A percentile compares a stretch with the other conserved stretches of the same genome.
Evolutionary conservation across 2,329 filamentous ascomycete genomes (phyloP).

Genomic region (Ceratocystis cacaofunesta): DNA sequence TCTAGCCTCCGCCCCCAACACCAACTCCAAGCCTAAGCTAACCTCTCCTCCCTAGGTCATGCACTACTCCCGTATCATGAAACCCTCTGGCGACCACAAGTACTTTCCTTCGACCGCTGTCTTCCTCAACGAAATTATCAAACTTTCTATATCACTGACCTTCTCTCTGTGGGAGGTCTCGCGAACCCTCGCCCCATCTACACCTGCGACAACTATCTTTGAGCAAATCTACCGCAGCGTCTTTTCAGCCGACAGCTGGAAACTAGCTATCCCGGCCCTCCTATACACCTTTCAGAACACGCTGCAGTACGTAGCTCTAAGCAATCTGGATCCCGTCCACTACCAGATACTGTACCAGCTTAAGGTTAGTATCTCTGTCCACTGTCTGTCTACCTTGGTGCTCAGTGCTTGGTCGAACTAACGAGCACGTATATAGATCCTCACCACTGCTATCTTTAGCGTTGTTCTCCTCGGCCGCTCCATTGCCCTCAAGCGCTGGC

Average conservation of each 20-base stretch:
- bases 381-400: not conserved
- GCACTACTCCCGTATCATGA: constrained; percentile 92
- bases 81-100: constrained; percentile 63
- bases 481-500: constrained; percentile 61
- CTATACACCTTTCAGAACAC: constrained; percentile 87
- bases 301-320: constrained; percentile 82
- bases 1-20: not conserved
- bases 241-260: constrained; percentile 87
- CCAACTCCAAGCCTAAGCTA: not conserved
- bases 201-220: constrained; percentile 66
- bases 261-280: constrained; percentile 73
- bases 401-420: not conserved
- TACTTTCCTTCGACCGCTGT: constrained; percentile 92
- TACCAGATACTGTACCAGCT: constrained; percentile 91
- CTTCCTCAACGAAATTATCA: constrained; percentile 83
- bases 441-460: constrained; percentile 79
- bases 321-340: constrained; percentile 79
- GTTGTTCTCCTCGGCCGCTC: constrained; percentile 59
- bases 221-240: constrained; percentile 65
- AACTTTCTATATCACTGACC: constrained; percentile 71
- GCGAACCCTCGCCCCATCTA: constrained; percentile 58
- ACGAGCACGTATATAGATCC: constrained; percentile 38
- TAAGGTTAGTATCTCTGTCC: constrained; percentile 40
- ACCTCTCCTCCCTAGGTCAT: constrained; percentile 45
- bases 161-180: constrained; percentile 82